These are phyloP conservation scores for Botrytis porri DNA, from an alignment of 2,329 filamentous ascomycete species.

Conservation along the genomic window DNA sequence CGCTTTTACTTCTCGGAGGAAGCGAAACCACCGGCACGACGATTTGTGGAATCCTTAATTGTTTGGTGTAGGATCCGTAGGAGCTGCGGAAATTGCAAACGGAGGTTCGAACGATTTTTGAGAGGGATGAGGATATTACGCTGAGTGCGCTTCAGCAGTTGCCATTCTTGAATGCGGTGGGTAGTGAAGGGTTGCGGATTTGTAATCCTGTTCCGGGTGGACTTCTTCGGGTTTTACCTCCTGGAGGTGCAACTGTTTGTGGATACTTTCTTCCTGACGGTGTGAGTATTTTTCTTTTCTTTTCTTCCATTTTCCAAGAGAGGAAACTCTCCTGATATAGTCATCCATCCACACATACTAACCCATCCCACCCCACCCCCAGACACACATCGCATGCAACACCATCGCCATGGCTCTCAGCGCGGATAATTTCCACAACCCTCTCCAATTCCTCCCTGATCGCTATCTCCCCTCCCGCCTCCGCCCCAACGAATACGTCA, in stretches of 20 bases:
- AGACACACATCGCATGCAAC: background rate
- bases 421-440: background rate
- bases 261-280: background rate
- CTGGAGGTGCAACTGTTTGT: background rate
- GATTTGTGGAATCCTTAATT: background rate
- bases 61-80: background rate
- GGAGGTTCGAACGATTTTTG: background rate
- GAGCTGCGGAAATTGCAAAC: background rate
- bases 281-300: background rate
- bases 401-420: background rate
- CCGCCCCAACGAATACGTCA: background rate
- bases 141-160: background rate
- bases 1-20: background rate
- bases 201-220: background rate
- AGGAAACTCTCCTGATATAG: too few relatives aligned
- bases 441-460: background rate
- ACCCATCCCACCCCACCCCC: background rate
- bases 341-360: too few relatives aligned
- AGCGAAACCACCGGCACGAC: background rate
- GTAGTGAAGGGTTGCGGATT: background rate
- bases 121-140: background rate
- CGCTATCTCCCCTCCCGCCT: background rate
- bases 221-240: background rate
- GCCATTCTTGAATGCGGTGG: background rate
- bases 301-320: too few relatives aligned